Evolutionary conservation across 495 filamentous ascomycete species (phyloP).

Genomic region (Aspergillus sclerotioniger): DNA sequence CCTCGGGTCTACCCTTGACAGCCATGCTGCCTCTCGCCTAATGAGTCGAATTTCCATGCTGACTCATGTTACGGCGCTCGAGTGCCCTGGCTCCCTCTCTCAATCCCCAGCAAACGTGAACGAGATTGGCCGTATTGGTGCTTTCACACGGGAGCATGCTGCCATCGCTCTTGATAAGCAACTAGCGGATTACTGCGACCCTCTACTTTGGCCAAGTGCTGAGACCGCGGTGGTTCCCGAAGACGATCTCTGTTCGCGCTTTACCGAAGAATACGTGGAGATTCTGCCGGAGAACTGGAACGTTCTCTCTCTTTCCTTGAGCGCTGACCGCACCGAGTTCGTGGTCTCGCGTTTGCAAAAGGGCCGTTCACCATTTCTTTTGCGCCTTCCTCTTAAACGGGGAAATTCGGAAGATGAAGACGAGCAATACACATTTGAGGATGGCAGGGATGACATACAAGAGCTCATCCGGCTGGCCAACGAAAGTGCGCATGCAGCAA

Average conservation of each 20-base stretch:
- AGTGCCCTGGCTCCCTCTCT: constrained; percentile 27
- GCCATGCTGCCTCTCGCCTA: constrained; percentile 41
- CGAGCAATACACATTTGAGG: constrained; percentile 77
- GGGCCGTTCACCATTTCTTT: constrained; percentile 72
- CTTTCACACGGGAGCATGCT: constrained; percentile 43
- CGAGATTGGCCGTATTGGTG: constrained; percentile 46
- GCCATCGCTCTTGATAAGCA: constrained; percentile 46
- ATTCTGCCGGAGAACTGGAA: constrained; percentile 83
- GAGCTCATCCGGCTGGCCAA: constrained; percentile 81
- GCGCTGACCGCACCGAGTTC: constrained; percentile 75
- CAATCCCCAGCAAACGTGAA: constrained; percentile 38
- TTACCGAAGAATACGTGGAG: constrained; percentile 43
- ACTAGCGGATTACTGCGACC: constrained; percentile 39
- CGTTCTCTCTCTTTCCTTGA: constrained; percentile 79
- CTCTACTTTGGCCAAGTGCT: constrained; percentile 38
- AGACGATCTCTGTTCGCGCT: constrained; percentile 30
- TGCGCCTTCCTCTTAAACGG: constrained; percentile 79
- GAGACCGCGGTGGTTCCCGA: constrained; percentile 21
- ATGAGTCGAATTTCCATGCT: constrained; percentile 50
- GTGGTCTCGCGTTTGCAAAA: constrained; percentile 75
- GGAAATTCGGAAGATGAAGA: constrained; percentile 81
- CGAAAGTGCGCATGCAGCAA: constrained; percentile 72
- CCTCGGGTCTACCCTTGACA: constrained; percentile 46
- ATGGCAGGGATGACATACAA: constrained; percentile 71
- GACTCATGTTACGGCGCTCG: constrained; percentile 40